A percentile compares a stretch with the other conserved stretches of the same genome.
phyloP scores from a whole-genome alignment of 805 yeast genomes.

The Kazachstania psychrophila region DNA sequence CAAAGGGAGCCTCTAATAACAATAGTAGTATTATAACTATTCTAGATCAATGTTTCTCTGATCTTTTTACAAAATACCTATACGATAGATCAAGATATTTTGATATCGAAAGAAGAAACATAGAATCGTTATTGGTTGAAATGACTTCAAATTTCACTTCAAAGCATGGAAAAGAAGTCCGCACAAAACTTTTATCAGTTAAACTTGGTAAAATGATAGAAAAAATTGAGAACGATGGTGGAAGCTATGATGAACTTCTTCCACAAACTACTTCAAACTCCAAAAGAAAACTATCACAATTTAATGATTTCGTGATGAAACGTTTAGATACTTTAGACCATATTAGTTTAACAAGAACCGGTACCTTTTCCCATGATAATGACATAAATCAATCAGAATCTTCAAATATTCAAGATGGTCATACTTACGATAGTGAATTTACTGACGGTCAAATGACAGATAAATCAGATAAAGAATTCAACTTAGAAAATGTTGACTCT shows the following conservation, averaged over 20 bases:
- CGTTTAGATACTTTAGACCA: constrained; percentile 38
- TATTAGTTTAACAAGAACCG: constrained; percentile 14
- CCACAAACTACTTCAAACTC: constrained; percentile 1
- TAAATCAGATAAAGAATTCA: constrained; percentile 19
- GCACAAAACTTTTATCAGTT: constrained; percentile 19
- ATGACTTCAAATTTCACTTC: constrained; percentile 28
- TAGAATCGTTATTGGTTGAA: constrained; percentile 36
- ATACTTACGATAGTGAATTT: neutral
- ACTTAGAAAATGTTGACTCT: constrained; percentile 45
- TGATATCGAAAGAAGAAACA: constrained; percentile 55
- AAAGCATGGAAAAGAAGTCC: constrained; percentile 27
- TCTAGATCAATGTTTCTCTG: constrained; percentile 65
- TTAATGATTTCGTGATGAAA: constrained; percentile 48
- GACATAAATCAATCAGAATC: neutral
- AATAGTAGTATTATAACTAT: constrained; percentile 23
- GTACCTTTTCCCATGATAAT: neutral
- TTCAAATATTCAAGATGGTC: neutral
- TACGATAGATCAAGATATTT: constrained; percentile 57
- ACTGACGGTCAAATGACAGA: constrained; percentile 2
- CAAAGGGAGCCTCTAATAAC: neutral
- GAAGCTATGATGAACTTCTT: constrained; percentile 1
- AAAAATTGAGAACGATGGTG: constrained; percentile 4
- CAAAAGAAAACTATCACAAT: constrained; percentile 39
- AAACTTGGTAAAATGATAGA: constrained; percentile 26
- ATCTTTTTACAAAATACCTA: constrained; percentile 61